Evolutionary conservation across 352 stramenopile species (phyloP).

Genomic region (Phytophthora idaei): DNA sequence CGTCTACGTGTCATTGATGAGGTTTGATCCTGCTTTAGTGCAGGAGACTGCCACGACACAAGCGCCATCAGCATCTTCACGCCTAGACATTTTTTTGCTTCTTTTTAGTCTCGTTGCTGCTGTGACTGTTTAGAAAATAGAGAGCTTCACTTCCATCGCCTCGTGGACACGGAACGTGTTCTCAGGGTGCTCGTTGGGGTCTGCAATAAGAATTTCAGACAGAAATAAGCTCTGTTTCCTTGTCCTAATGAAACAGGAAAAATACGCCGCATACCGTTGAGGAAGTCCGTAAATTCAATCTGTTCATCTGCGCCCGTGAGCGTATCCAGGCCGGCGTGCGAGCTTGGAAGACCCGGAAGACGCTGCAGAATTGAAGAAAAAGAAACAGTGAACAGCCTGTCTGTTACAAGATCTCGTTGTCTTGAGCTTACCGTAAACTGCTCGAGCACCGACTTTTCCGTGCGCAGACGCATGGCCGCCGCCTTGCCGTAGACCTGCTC

Average conservation of each 20-base stretch:
- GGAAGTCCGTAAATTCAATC: constrained; percentile 82
- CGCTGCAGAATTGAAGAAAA: constrained; percentile 41
- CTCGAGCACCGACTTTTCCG: constrained; percentile 88
- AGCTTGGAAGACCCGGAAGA: constrained; percentile 84
- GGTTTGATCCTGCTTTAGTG: not conserved
- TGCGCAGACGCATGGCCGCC: constrained; percentile 88
- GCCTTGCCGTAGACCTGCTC: constrained; percentile 90
- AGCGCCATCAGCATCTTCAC: constrained; percentile 10
- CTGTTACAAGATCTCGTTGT: not conserved
- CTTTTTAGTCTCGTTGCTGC: not conserved
- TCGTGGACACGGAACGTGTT: constrained; percentile 86
- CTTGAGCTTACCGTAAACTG: constrained; percentile 66
- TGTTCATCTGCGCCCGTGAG: constrained; percentile 80
- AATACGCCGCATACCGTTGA: constrained; percentile 61
- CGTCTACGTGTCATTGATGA: constrained; percentile 26
- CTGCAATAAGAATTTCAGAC: constrained; percentile 34
- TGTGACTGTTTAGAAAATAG: constrained; percentile 78
- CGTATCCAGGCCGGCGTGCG: constrained; percentile 76
- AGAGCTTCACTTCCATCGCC: constrained; percentile 90
- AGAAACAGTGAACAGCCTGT: not conserved
- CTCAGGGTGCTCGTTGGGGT: constrained; percentile 80
- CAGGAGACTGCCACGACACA: constrained; percentile 8
- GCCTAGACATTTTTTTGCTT: constrained; percentile 7
- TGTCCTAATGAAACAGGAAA: not conserved
- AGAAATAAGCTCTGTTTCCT: constrained; percentile 16